A percentile compares a stretch with the other conserved stretches of the same genome.
phyloP scores from a whole-genome alignment of 257 asterid genomes.

The Solanum commersonii region DNA sequence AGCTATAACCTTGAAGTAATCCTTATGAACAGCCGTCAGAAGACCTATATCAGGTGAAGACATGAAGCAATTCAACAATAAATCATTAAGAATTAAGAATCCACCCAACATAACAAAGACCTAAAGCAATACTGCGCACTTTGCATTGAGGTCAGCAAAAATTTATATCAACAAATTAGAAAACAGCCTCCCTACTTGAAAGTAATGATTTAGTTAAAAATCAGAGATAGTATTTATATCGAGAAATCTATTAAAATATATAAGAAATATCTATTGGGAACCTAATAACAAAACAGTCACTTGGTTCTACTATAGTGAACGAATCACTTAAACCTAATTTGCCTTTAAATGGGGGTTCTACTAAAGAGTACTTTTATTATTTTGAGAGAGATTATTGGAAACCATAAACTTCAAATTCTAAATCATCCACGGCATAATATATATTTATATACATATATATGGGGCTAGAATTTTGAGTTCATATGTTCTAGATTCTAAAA shows the following conservation, averaged over 20 bases:
- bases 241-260: not conserved
- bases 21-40: slow-evolving; percentile 86
- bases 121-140: not conserved
- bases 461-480: not conserved
- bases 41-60: slow-evolving; percentile 40
- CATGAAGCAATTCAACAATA: not conserved
- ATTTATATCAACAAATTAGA: not conserved
- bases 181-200: not conserved
- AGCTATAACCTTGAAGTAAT: slow-evolving; percentile 62
- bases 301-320: not conserved
- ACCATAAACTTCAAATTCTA: not conserved
- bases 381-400: not conserved
- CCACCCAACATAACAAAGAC: not conserved
- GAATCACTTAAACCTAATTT: not conserved
- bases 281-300: not conserved
- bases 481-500: not conserved
- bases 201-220: not conserved
- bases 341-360: not conserved
- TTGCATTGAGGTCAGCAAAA: not conserved
- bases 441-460: no score
- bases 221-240: not conserved
- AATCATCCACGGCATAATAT: not conserved
- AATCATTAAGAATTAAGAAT: not conserved
- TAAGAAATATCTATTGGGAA: not conserved
- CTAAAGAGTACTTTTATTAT: not conserved